Evolutionary conservation across 2,329 filamentous ascomycete species (phyloP), one percentile per base, ranked within the genome.

Genomic region (Cercospora nicotianae): DNA sequence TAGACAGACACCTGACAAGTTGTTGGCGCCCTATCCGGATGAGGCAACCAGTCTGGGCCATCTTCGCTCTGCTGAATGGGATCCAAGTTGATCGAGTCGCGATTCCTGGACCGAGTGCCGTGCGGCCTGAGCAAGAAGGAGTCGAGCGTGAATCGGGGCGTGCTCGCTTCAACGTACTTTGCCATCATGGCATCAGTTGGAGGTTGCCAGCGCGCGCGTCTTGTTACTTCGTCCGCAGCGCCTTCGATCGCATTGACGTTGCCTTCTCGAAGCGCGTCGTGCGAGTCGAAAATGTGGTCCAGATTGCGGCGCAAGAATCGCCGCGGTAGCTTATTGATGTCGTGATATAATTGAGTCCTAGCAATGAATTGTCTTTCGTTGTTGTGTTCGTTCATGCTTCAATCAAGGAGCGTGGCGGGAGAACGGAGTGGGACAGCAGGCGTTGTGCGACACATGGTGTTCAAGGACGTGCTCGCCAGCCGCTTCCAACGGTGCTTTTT

Each of bases 221-320:
- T 39, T 36, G 28, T 45, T 66, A 48, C 45, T 31, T 33, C 57
- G 53, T 39, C 28, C 13, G 58, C 61, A 13, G 30, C 53, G 23
- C 39, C 39, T n/a, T 45, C 45, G 23, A 45, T 39, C 23, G 18
- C 63, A 67, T 66, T 55, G 45, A 58, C 42, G 36, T 51, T 18
- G 28, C 62, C 60, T 33, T 58, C 57, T 26, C 31, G 51, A 16
- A 60, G 39, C 16, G 31, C 53, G 53, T 77, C 70, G 70, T 78
- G 75, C 26, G 67, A 60, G 63, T 78, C 73, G 36, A 79, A 69
- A 18, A 70, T 69, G 20, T 65, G 57, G n/a, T 73, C 66, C 16
- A 79, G n/a, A 55, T 79, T 79, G 23, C 77, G 73, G 16, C 70
- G 73, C 13, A 79, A 66, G 59, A 77, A 78, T 9, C 30, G 51